Base-by-base conservation (phyloP, 2,329 filamentous ascomycete species). In the Sporothrix humicola region DNA sequence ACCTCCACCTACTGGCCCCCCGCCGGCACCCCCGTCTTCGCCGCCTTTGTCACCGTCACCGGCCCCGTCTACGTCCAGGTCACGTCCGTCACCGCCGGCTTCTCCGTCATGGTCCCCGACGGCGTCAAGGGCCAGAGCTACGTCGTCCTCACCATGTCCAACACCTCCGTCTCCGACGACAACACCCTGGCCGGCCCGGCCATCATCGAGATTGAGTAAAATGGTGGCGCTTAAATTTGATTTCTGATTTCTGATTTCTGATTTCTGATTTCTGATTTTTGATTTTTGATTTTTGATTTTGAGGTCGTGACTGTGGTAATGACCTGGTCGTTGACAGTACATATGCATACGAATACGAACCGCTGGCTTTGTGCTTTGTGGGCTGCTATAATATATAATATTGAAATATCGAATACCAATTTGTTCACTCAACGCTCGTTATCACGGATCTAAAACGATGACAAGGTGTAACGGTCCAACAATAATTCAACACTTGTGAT, bases 141-240 rank as follows among this genome's bases (percentile, higher is more conserved):
- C 56, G 56, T 59, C 56, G 56, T 59, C 26, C 56, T 59, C 56
- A 59, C 56, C 26, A 59, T 59, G 56, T 59, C 56, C 10, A 59
- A 59, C 56, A 59, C 56, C 56, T 59, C 56, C 56, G 56, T 59
- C 26, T 59, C 56, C 56, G 56, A 59, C 26, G 56, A 59, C 56
- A 59, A 59, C 26, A 59, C 56, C 56, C 56, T 59, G 56, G 56
- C 56, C 13, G 56, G 56, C 56, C 56, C 56, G 26, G 56, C 56
- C 0, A 59, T 59, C 13, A 59, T 59, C 8, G 56, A 59, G 56
- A 37, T 59, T 59, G 56, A 42, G 56, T 59, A 59, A 59, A 59
- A 2, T 48, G 23, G 23, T 26, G 23, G 23, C 23, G 23, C 23
- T 26, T 26, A 3, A 26, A 26, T 26, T 26, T 26, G 23, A 26